Evolutionary conservation across 257 asterid genomes (phyloP), one percentile per base, ranked within the genome.

Genomic region (Plantago elongata): DNA sequence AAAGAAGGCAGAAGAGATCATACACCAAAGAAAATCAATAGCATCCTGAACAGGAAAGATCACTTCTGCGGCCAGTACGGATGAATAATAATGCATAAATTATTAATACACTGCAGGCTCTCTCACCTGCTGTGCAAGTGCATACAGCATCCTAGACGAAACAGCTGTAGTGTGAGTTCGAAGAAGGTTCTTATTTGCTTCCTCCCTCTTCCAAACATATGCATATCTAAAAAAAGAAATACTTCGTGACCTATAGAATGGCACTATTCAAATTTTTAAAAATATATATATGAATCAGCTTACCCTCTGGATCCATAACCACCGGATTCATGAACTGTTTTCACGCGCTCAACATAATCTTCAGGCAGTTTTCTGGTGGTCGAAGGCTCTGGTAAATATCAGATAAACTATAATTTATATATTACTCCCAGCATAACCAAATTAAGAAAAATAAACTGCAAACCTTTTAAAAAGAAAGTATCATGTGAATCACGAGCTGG

Each of bases 401-500:
- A 60, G 62, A 14, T 15, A 64, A 60, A 55, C 62, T 59, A 64
- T 45, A 76, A 63, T 45, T 57, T 57, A 58, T 56, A 18, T 34
- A 49, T 16, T 11, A 45, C 27, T 22, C 27, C 27, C 12, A 14
- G 61, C 46, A 64, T 45, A 62, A 29, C 34, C 16, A 72, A 40
- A 72, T 60, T 47, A 18, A 74, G 72, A 57, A 64, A 51, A 17
- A 73, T 52, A 50, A 12, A 27, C 50, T 65, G 45, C 71, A 51
- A 57, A 84, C 98, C 98, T 85, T 85, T 85, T 70, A 93, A 68
- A 75, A 93, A 93, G 85, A 93, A 93, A 14, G 99, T 89, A 73
- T 93, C 99, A 18, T 89, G 99, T 59, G 99, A 93, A 85, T 93
- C 97, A 67, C 99, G 96, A 59, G 99, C 99, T 44, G 99, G 99